Base-by-base conservation (phyloP, 2,329 filamentous ascomycete species). In the Calonectria hawksworthii region DNA sequence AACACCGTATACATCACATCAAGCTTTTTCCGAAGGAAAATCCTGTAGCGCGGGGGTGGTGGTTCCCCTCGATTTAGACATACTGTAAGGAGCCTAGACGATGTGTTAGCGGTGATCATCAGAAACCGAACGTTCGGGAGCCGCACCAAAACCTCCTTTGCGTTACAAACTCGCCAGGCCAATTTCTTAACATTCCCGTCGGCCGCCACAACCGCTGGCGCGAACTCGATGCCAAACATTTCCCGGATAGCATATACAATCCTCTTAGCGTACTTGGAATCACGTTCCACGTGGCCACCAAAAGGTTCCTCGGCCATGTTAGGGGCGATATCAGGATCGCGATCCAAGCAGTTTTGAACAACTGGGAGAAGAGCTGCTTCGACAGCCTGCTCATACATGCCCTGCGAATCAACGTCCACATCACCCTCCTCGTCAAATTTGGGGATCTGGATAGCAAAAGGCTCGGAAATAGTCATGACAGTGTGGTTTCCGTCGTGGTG, bases 181-280 rank as follows among this genome's bases (percentile, higher is more conserved):
- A 99, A 87, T 83, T 98, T 98, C 82, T 91, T 92, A 74, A 99
- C 94, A 79, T 93, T 98, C 8, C 97, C 95, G 86, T 99, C 97
- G 0, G 96, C 96, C 68, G 94, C 92, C 38, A 99, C 97, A 0
- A 99, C 96, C 56, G 95, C 95, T 0, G 96, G 94, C 2, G 97
- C 95, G 83, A 99, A 96, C 84, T 99, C 97, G 74, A 99, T 94
- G 67, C 96, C 97, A 84, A 99, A 98, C 96, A 98, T 98, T 83
- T 98, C 94, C 77, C 95, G 94, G 34, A 99, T 95, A 6, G 96
- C 97, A 84, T 98, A 99, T 0, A 99, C 96, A 14, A 99, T 94
- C 52, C 97, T 89, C 85, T 93, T 95, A 0, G 96, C 94, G 80
- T 96, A 99, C 85, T 98, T 98, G 76, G 93, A 92, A 78, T 98